Evolutionary conservation across 2,329 filamentous ascomycete genomes (phyloP).

Genomic region (Hypoxylon sp.): DNA sequence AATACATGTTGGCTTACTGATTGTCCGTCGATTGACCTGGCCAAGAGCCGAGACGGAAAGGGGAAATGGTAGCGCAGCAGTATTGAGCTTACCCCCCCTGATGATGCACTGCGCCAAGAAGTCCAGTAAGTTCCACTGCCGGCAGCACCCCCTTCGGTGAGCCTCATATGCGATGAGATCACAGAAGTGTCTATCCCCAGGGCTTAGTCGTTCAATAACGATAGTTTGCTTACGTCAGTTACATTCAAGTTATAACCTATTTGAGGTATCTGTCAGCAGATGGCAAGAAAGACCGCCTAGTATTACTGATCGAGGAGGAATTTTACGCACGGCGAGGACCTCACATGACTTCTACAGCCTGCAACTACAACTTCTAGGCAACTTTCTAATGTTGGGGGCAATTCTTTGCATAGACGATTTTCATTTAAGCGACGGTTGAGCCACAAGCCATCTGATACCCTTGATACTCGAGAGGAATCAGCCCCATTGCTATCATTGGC

Average conservation of each 20-base stretch:
- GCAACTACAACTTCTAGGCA: background rate
- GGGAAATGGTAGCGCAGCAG: slow-evolving; percentile 6
- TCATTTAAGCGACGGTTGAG: background rate
- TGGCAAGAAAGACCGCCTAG: background rate
- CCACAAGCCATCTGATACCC: background rate
- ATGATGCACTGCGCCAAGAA: background rate
- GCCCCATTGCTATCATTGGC: slow-evolving; percentile 3
- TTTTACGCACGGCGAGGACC: background rate
- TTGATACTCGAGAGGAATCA: background rate
- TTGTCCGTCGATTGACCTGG: slow-evolving; percentile 1
- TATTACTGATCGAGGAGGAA: slow-evolving; percentile 2
- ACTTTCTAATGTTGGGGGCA: background rate
- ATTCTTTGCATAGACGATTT: background rate
- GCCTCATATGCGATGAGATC: background rate
- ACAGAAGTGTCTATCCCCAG: slow-evolving; percentile 1
- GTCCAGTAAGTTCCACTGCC: background rate
- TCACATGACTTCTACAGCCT: slow-evolving; percentile 11
- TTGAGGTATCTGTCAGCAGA: slow-evolving; percentile 17
- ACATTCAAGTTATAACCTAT: background rate
- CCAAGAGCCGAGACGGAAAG: slow-evolving; percentile 11
- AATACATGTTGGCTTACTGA: slow-evolving; percentile 10
- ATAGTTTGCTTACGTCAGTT: slow-evolving; percentile 27
- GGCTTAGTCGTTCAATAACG: slow-evolving; percentile 19
- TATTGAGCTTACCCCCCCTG: slow-evolving; percentile 17
- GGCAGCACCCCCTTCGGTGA: slow-evolving; percentile 13